These are phyloP conservation scores for Pyrenochaeta sp. DNA, from an alignment of 2,329 filamentous ascomycete species.

Conservation along the genomic window DNA sequence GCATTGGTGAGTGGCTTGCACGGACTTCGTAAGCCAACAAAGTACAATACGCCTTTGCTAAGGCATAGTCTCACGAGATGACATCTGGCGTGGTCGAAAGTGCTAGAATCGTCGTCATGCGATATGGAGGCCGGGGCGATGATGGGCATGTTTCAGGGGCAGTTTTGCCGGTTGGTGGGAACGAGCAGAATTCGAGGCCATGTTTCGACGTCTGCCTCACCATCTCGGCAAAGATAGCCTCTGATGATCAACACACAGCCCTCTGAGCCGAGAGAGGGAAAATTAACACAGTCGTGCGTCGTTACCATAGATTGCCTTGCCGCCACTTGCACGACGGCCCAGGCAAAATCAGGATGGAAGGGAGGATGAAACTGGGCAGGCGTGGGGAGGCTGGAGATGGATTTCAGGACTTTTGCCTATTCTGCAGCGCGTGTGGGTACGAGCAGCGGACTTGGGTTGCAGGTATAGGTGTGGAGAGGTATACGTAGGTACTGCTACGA, in stretches of 20 bases:
- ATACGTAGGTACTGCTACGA: not conserved
- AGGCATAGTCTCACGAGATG: too few species aligned
- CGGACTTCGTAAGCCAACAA: too few species aligned
- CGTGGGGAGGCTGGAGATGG: not conserved
- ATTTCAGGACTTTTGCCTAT: too few species aligned
- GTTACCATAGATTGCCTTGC: slow-evolving; percentile 4
- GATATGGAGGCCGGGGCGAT: too few species aligned
- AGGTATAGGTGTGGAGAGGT: not conserved
- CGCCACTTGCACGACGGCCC: slow-evolving; percentile 5
- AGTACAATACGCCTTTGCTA: too few species aligned
- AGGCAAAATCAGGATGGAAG: not conserved
- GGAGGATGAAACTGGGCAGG: not conserved
- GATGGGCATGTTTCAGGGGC: not conserved
- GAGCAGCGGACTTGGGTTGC: not conserved
- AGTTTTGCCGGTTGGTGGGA: slow-evolving; percentile 2
- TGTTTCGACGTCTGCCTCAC: slow-evolving; percentile 4
- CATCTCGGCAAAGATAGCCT: slow-evolving; percentile 6
- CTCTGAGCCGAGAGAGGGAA: not conserved
- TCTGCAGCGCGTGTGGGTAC: too few species aligned
- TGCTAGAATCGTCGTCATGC: too few species aligned
- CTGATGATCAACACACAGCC: not conserved
- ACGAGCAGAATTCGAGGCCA: not conserved
- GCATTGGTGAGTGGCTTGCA: too few species aligned
- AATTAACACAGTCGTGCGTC: not conserved
- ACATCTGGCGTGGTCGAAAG: too few species aligned